Percentiles rank a stretch among this genome's conserved stretches.
Conservation (phyloP, 1,284 basidiomycete genomes). For the Pascua sp. region DNA sequence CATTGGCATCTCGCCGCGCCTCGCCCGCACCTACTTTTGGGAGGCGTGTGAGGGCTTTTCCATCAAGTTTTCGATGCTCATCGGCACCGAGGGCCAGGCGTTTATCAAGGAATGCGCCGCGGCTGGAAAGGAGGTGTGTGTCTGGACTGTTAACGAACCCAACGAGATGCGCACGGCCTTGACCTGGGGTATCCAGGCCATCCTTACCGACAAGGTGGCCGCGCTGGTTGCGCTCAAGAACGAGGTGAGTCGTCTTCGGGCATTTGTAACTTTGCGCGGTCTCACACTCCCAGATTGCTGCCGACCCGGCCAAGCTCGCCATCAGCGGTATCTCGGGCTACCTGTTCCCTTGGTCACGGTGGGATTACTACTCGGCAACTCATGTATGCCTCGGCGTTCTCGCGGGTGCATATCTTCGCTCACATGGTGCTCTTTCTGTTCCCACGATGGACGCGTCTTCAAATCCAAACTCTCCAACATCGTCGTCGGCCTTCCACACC, state of each 20-base stretch:
- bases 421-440: slow-evolving; percentile 34
- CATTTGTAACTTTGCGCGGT: neutral
- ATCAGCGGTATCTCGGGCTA: slow-evolving; percentile 31
- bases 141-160: slow-evolving; percentile 95
- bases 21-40: slow-evolving; percentile 90
- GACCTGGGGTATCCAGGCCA: slow-evolving; percentile 83
- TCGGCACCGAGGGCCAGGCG: slow-evolving; percentile 61
- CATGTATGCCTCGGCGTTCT: slow-evolving; percentile 39
- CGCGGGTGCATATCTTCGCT: slow-evolving; percentile 28
- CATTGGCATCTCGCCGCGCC: slow-evolving; percentile 68
- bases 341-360: slow-evolving; percentile 45
- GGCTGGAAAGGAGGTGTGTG: slow-evolving; percentile 82
- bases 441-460: neutral
- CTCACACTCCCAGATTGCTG: slow-evolving; percentile 25
- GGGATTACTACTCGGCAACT: slow-evolving; percentile 45
- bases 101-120: slow-evolving; percentile 76
- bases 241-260: slow-evolving; percentile 29
- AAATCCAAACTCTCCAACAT: slow-evolving; percentile 3
- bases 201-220: slow-evolving; percentile 71
- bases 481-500: slow-evolving; percentile 2
- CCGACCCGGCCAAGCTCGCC: slow-evolving; percentile 29
- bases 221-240: slow-evolving; percentile 35
- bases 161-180: slow-evolving; percentile 90
- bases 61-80: slow-evolving; percentile 72
- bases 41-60: slow-evolving; percentile 84